phyloP scores from a whole-genome alignment of 2,329 filamentous ascomycete genomes.

The Anthostomella pinea region DNA sequence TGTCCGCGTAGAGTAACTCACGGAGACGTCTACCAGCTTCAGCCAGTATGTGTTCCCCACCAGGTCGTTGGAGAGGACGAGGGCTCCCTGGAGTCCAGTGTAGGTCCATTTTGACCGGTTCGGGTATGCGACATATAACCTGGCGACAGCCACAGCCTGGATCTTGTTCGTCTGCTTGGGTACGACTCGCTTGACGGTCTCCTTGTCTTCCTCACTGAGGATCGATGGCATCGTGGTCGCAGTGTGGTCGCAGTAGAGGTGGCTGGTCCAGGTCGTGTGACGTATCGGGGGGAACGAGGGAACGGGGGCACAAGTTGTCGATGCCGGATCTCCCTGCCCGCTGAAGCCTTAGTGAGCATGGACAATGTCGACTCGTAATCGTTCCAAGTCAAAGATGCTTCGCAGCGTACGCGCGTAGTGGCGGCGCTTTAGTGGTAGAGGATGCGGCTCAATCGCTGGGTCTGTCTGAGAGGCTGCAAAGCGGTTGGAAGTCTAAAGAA shows the following conservation, averaged over 20 bases:
- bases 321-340: slow-evolving; percentile 13
- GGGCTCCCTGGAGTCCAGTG: slow-evolving; percentile 87
- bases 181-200: slow-evolving; percentile 90
- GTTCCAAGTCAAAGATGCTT: slow-evolving; percentile 2
- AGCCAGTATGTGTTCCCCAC: slow-evolving; percentile 97
- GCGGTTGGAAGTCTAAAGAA: slow-evolving; percentile 4
- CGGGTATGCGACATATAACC: slow-evolving; percentile 90
- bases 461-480: not conserved
- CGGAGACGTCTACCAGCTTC: slow-evolving; percentile 95
- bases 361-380: not conserved
- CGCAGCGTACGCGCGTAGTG: slow-evolving; percentile 4
- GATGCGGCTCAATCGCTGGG: slow-evolving; percentile 1
- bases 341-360: slow-evolving; percentile 11
- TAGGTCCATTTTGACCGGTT: slow-evolving; percentile 86
- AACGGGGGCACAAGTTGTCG: slow-evolving; percentile 8
- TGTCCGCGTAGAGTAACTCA: slow-evolving; percentile 44
- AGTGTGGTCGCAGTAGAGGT: slow-evolving; percentile 3
- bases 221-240: slow-evolving; percentile 57
- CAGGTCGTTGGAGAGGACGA: slow-evolving; percentile 87
- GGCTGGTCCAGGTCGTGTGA: not conserved
- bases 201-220: slow-evolving; percentile 89
- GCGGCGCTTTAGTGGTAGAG: slow-evolving; percentile 2
- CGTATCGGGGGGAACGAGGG: slow-evolving; percentile 1
- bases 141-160: slow-evolving; percentile 87
- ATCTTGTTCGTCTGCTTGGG: slow-evolving; percentile 97